phyloP scores from a whole-genome alignment of 306 rosid genomes.

The Pachyrhizus erosus region DNA sequence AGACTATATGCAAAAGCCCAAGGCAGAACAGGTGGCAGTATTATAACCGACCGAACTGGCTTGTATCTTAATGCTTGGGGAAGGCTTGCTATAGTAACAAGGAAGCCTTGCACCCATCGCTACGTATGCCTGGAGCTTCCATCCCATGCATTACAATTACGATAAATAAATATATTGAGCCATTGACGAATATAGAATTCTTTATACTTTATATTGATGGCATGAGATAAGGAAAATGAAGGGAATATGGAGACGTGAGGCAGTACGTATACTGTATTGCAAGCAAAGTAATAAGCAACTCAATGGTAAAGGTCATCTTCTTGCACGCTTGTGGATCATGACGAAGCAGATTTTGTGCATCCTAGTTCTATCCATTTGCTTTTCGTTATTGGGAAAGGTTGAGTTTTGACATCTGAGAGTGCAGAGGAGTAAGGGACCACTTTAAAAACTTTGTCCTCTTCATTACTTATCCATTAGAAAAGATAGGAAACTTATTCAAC shows the following conservation, averaged over 20 bases:
- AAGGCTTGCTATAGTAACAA: not conserved
- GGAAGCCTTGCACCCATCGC: constrained; percentile 66
- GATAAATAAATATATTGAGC: not conserved
- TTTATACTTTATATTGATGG: constrained; percentile 12
- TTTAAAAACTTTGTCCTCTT: constrained; percentile 4
- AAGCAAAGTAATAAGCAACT: constrained; percentile 83
- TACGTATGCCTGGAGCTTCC: constrained; percentile 53
- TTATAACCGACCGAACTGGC: constrained; percentile 27
- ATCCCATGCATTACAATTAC: constrained; percentile 37
- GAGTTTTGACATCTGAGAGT: constrained; percentile 7
- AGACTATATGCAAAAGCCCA: not conserved
- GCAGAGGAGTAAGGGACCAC: constrained; percentile 26
- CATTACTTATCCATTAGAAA: not conserved
- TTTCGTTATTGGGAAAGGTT: constrained; percentile 15
- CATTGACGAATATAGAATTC: constrained; percentile 27
- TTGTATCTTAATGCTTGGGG: constrained; percentile 1
- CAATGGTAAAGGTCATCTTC: constrained; percentile 30
- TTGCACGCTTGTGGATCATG: constrained; percentile 15
- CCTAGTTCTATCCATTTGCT: constrained; percentile 27
- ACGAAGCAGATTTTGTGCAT: constrained; percentile 20
- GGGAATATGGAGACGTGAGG: constrained; percentile 40
- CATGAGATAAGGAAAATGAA: not conserved
- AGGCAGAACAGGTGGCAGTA: constrained; percentile 32
- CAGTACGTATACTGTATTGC: constrained; percentile 57
- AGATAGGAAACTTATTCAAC: constrained; percentile 9